A percentile compares a stretch with the other conserved stretches of the same genome.
phyloP scores from a whole-genome alignment of 495 filamentous ascomycete genomes.

The Lindgomyces ingoldianus region DNA sequence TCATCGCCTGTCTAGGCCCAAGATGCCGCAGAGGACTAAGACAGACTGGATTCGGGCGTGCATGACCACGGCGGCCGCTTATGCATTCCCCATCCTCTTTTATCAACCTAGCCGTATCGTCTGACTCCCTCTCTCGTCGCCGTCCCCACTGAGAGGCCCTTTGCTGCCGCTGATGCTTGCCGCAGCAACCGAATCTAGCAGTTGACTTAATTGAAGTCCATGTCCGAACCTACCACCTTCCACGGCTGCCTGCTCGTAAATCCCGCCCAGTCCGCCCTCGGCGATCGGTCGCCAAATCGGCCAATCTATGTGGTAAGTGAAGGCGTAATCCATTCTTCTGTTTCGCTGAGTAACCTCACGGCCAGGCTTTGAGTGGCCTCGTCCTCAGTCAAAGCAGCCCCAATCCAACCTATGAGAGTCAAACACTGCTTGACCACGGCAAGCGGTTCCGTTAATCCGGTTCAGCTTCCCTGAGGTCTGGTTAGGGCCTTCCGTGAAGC shows the following conservation, averaged over 20 bases:
- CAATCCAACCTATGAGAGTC: conserved; percentile 3
- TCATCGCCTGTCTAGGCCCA: conserved; percentile 17
- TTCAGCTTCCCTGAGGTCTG: conserved; percentile 3
- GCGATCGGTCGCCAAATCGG: conserved; percentile 16
- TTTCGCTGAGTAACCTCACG: background rate
- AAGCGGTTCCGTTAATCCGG: conserved; percentile 22
- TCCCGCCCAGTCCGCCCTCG: background rate
- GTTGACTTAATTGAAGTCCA: conserved; percentile 21
- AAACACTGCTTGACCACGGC: conserved; percentile 15
- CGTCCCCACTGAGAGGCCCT: background rate
- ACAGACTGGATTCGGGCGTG: conserved; percentile 21
- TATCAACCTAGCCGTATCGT: conserved; percentile 34
- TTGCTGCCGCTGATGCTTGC: conserved; percentile 26
- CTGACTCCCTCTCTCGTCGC: conserved; percentile 30
- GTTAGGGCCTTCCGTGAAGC: background rate
- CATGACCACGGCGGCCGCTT: conserved; percentile 30
- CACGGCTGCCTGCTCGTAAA: conserved; percentile 21
- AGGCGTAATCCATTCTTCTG: conserved; percentile 10
- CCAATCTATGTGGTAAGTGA: conserved; percentile 12
- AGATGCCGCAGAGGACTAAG: conserved; percentile 16
- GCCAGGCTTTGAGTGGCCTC: background rate
- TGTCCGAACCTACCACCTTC: background rate
- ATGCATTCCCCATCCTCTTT: conserved; percentile 35
- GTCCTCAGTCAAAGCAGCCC: conserved; percentile 1
- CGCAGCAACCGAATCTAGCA: conserved; percentile 34